Conservation (phyloP, 2,329 filamentous ascomycete species). For the Colletotrichum chrysophilum region DNA sequence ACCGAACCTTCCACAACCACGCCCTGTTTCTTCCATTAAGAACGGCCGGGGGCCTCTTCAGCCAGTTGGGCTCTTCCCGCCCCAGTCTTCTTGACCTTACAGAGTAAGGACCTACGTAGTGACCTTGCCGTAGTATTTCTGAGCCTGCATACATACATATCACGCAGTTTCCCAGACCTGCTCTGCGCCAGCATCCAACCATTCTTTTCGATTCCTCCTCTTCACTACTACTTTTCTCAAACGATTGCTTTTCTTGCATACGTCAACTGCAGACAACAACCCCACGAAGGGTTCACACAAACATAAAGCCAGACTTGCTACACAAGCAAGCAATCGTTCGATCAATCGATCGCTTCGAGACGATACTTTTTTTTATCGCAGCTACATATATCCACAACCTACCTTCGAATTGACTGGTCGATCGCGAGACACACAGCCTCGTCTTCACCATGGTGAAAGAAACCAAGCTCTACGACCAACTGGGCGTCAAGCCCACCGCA, state of each 20-base stretch:
- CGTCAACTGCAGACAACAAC: background rate
- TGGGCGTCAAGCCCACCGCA: slow-evolving; percentile 80
- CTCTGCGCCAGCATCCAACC: background rate
- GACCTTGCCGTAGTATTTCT: background rate
- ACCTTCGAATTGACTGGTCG: background rate
- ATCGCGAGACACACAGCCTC: background rate
- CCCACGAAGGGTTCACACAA: background rate
- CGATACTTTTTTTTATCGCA: background rate
- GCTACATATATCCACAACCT: background rate
- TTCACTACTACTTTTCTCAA: background rate
- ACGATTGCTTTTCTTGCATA: slow-evolving; percentile 13
- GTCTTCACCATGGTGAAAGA: slow-evolving; percentile 81
- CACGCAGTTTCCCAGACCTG: background rate
- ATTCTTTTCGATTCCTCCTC: slow-evolving; percentile 7
- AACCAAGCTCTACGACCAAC: slow-evolving; percentile 91
- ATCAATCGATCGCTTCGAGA: background rate
- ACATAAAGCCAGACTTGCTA: background rate
- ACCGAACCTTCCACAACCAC: slow-evolving; percentile 29
- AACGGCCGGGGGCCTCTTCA: background rate
- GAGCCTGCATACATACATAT: slow-evolving; percentile 20
- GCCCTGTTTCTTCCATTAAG: slow-evolving; percentile 18
- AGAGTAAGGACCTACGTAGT: slow-evolving; percentile 7
- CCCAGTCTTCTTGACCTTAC: slow-evolving; percentile 1
- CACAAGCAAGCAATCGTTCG: background rate
- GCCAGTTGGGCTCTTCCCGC: background rate